A percentile compares a stretch with the other conserved stretches of the same genome.
Conservation (phyloP, 176 grass and related monocot genomes). For the Coix lacrymajobi region DNA sequence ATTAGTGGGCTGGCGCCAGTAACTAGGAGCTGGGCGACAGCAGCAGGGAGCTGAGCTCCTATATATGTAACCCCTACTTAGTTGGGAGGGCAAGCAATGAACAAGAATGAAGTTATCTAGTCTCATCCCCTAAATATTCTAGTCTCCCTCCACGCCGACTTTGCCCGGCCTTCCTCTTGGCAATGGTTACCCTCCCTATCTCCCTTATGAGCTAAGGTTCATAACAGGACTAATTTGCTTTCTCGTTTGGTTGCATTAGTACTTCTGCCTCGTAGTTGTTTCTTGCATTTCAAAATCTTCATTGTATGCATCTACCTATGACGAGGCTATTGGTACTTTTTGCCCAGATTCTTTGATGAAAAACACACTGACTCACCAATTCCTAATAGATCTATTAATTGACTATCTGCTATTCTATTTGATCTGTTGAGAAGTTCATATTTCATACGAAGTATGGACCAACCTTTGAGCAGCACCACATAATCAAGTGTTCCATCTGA, state of each 20-base stretch:
- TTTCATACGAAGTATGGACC: neutral
- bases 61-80: too few relatives aligned
- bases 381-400: neutral
- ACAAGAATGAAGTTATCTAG: too few relatives aligned
- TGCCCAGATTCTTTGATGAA: neutral
- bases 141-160: too few relatives aligned
- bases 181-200: too few relatives aligned
- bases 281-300: conserved; percentile 1
- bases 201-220: too few relatives aligned
- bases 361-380: neutral
- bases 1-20: too few relatives aligned
- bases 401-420: neutral
- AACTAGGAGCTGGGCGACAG: too few relatives aligned
- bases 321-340: neutral
- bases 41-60: too few relatives aligned
- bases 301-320: neutral
- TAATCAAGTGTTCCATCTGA: neutral
- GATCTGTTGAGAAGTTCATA: neutral
- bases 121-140: too few relatives aligned
- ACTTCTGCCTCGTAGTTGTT: neutral
- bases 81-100: too few relatives aligned
- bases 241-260: neutral
- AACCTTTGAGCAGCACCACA: neutral
- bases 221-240: neutral
- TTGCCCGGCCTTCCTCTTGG: too few relatives aligned